Evolutionary conservation across 1,284 basidiomycete species (phyloP).

Genomic region (Trametes polyzona): DNA sequence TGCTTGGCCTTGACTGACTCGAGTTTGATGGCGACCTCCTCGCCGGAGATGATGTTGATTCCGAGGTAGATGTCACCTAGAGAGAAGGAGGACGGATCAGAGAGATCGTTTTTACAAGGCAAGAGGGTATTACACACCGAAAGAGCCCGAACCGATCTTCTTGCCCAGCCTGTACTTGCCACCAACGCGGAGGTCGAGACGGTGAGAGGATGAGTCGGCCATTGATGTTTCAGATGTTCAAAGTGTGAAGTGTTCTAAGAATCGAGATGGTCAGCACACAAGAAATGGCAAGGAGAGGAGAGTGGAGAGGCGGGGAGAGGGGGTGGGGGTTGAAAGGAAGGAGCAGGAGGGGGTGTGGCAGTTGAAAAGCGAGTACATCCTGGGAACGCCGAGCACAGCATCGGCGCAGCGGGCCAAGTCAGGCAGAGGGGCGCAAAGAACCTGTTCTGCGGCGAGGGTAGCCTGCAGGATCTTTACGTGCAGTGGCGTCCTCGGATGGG

Average conservation of each 20-base stretch:
- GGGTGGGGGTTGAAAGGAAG: conserved; percentile 10
- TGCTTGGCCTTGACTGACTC: conserved; percentile 99
- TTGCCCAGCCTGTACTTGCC: conserved; percentile 99
- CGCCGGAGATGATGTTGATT: conserved; percentile 99
- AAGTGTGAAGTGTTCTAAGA: conserved; percentile 10
- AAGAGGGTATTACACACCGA: conserved; percentile 66
- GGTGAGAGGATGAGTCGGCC: conserved; percentile 72
- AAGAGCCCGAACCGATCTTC: conserved; percentile 99
- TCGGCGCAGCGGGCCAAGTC: conserved; percentile 21
- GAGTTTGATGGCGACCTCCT: conserved; percentile 99
- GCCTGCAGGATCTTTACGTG: conserved; percentile 24
- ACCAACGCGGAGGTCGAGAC: conserved; percentile 94
- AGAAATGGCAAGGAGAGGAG: conserved; percentile 5
- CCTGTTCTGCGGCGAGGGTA: not conserved
- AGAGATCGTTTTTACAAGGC: not conserved
- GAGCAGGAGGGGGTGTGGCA: conserved; percentile 16
- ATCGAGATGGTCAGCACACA: conserved; percentile 14
- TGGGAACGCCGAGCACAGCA: conserved; percentile 29
- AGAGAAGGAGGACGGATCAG: not conserved
- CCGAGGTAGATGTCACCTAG: conserved; percentile 98
- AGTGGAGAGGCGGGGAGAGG: conserved; percentile 8
- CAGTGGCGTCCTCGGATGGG: conserved; percentile 16
- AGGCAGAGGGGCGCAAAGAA: conserved; percentile 4
- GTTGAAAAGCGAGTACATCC: conserved; percentile 26
- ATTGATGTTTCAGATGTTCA: conserved; percentile 40